Evolutionary conservation across 2,329 filamentous ascomycete genomes (phyloP).

Genomic region (Penicillium sp.): DNA sequence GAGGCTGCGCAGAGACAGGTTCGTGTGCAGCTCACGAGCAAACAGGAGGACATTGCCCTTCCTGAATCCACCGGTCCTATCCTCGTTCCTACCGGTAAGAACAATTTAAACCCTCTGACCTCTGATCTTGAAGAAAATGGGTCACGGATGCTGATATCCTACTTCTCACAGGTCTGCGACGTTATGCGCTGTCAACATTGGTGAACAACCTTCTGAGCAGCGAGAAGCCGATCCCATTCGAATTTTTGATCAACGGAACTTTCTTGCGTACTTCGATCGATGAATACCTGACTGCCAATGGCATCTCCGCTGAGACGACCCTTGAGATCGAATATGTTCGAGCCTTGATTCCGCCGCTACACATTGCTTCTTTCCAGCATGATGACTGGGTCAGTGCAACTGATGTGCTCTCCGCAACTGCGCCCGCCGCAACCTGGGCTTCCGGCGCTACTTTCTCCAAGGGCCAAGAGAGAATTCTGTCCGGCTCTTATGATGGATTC

Average conservation of each 20-base stretch:
- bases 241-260: conserved; percentile 93
- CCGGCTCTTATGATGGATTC: conserved; percentile 89
- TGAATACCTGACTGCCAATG: conserved; percentile 83
- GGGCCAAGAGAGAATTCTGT: conserved; percentile 76
- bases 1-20: conserved; percentile 52
- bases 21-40: conserved; percentile 58
- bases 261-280: conserved; percentile 89
- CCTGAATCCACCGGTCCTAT: conserved; percentile 60
- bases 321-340: conserved; percentile 91
- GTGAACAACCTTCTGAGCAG: conserved; percentile 65
- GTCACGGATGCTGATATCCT: conserved; percentile 16
- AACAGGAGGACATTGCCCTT: conserved; percentile 58
- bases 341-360: conserved; percentile 84
- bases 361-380: conserved; percentile 91
- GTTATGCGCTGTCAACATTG: conserved; percentile 65
- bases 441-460: conserved; percentile 49
- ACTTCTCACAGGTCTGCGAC: conserved; percentile 52
- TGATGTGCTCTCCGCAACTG: conserved; percentile 74
- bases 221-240: conserved; percentile 63
- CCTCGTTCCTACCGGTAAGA: conserved; percentile 60
- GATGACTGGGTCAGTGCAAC: conserved; percentile 95
- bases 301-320: conserved; percentile 85
- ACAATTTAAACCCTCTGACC: conserved; percentile 4
- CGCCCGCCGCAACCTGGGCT: conserved; percentile 63
- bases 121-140: not conserved